Percentiles rank a stretch among this genome's conserved stretches.
These are phyloP conservation scores for Glutinoglossum americanum DNA, from an alignment of 495 filamentous ascomycete genomes.

Conservation along the genomic window DNA sequence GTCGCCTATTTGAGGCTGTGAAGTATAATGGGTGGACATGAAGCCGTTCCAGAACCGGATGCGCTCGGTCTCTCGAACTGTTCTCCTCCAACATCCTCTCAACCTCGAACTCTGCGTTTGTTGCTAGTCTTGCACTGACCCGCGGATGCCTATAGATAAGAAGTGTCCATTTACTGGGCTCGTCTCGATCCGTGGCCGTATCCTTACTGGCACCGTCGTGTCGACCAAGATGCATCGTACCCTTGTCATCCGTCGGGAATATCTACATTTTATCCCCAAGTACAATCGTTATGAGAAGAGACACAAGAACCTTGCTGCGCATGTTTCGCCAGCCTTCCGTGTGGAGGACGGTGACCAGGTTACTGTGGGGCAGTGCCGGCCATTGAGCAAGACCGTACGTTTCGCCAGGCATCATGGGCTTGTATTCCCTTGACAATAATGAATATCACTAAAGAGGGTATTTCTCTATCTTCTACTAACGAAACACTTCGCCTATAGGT, in stretches of 20 bases:
- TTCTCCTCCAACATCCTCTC: background rate
- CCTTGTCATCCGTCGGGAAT: constrained; percentile 97
- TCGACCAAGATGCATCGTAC: constrained; percentile 99
- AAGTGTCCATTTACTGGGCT: constrained; percentile 99
- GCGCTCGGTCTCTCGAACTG: background rate
- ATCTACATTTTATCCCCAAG: constrained; percentile 98
- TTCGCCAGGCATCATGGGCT: background rate
- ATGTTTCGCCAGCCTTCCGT: constrained; percentile 99
- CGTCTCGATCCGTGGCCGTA: constrained; percentile 98
- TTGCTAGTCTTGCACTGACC: constrained; percentile 1
- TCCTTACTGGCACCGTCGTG: constrained; percentile 94
- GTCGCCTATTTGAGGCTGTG: background rate
- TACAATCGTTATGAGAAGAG: constrained; percentile 99
- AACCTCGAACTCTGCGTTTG: background rate
- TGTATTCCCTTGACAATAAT: background rate
- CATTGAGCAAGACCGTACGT: constrained; percentile 95
- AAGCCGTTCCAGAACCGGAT: background rate
- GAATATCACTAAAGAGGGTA: background rate
- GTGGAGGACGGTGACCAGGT: constrained; percentile 98
- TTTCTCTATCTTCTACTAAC: background rate
- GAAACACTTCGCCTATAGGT: constrained; percentile 32
- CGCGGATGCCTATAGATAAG: constrained; percentile 52
- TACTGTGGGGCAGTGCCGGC: constrained; percentile 96
- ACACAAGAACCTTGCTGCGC: constrained; percentile 97
- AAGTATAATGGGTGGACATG: background rate